These are phyloP conservation scores for Fusarium heterosporum DNA, from an alignment of 2,329 filamentous ascomycete species.

Conservation along the genomic window DNA sequence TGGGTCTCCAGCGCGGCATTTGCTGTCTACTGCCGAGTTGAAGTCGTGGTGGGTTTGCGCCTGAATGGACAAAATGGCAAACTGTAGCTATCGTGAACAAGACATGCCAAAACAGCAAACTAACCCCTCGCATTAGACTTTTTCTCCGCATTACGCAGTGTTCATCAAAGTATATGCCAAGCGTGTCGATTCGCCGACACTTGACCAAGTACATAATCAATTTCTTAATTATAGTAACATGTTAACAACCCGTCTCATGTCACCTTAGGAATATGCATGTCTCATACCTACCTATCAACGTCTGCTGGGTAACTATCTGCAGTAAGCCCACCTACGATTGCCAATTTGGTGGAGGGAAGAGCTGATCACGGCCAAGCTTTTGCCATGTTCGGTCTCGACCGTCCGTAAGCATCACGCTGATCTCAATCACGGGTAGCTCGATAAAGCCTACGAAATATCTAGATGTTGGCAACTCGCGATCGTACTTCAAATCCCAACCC, in stretches of 20 bases:
- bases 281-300: constrained; percentile 1
- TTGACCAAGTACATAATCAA: background rate
- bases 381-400: background rate
- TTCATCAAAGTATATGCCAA: background rate
- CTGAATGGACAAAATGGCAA: background rate
- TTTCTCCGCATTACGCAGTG: background rate
- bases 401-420: background rate
- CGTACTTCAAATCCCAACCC: background rate
- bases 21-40: background rate
- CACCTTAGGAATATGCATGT: constrained; percentile 2
- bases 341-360: background rate
- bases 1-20: background rate
- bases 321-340: constrained; percentile 14
- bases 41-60: background rate
- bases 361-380: constrained; percentile 12
- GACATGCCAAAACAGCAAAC: background rate
- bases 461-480: background rate
- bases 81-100: background rate
- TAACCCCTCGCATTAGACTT: background rate
- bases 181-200: background rate
- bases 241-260: background rate
- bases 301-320: constrained; percentile 1
- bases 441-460: background rate
- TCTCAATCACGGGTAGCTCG: background rate
- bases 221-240: background rate